Base-by-base conservation (phyloP, 2,329 filamentous ascomycete species). In the Cytospora schulzeri region DNA sequence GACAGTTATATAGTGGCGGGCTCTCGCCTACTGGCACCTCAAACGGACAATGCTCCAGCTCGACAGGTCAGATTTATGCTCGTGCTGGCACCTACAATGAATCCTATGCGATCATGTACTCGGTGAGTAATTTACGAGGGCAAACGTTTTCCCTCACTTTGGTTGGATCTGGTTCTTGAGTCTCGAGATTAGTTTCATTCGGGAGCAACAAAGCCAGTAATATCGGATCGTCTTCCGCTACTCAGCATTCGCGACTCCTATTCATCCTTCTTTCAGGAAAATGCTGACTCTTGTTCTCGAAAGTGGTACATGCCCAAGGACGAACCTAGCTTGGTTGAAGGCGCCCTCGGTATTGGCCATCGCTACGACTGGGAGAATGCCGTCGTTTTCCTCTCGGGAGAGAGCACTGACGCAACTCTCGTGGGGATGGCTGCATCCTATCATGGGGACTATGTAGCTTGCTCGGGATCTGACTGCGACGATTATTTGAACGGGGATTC, bases 271-370 rank as follows among this genome's bases (percentile, higher is more conserved):
- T 55, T 9, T 9, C 5, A 31, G 19, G 6, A 19, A 22, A n/a
- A 7, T 41, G 22, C 31, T 41, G n/a, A 60, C 15, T 2, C 4
- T 15, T 12, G 4, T n/a, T 19, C 2, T 22, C 11, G 19, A 22
- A 57, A 57, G 35, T 60, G 78, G 79, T 81, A 80, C 69, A 74
- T 79, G 69, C 80, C 80, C 58, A 81, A 82, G 72, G 79, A 81
- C 64, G 71, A 75, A 67, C 77, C 79, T 14, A 70, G 68, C 29
- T 53, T 64, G 0, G 14, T 55, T 31, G 55, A 59, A 28, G 48
- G 50, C 33, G 24, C 26, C 1, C 2, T 63, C 22, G 77, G 75
- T 0, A 65, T 72, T 2, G 72, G 73, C 35, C 77, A 80, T 64
- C 75, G 77, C 4, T 75, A 79, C 65, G 78, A 80, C 67, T 79